Percentiles rank a stretch among this genome's conserved stretches.
Evolutionary conservation across 1,139 yeast genomes (phyloP).

Genomic region (Yamadazyma atlantica): DNA sequence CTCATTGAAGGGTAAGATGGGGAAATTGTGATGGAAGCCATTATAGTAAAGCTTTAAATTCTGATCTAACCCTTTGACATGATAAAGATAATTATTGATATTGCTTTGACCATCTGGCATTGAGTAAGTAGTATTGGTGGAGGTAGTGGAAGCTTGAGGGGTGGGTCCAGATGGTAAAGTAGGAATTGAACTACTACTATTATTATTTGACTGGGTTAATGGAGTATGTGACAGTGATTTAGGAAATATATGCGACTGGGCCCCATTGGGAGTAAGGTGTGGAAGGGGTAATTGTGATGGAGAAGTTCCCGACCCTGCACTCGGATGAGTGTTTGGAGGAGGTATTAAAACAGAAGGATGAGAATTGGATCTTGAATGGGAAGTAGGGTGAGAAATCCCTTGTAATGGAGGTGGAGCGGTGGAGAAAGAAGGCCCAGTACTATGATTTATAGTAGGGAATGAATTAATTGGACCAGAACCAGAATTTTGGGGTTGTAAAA

Average conservation of each 20-base stretch:
- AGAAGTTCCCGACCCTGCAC: slow-evolving; percentile 2
- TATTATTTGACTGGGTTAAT: neutral
- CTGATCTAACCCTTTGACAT: neutral
- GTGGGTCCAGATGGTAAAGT: neutral
- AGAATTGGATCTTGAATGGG: slow-evolving; percentile 6
- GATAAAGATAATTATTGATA: neutral
- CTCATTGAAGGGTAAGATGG: slow-evolving; percentile 55
- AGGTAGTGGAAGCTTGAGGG: neutral
- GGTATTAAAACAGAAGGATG: slow-evolving; percentile 8
- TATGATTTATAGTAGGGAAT: slow-evolving; percentile 4
- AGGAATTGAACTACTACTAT: neutral
- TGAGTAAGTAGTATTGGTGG: too few species aligned
- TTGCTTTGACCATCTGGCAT: too few species aligned
- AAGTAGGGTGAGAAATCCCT: neutral
- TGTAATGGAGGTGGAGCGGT: slow-evolving; percentile 2
- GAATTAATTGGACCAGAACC: slow-evolving; percentile 2
- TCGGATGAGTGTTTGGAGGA: slow-evolving; percentile 3
- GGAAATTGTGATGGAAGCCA: slow-evolving; percentile 54
- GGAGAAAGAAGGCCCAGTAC: slow-evolving; percentile 2
- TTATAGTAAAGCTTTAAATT: slow-evolving; percentile 43
- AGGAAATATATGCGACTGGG: neutral
- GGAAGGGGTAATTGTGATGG: slow-evolving; percentile 6
- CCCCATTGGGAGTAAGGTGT: slow-evolving; percentile 10
- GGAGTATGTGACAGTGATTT: neutral
- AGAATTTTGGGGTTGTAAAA: slow-evolving; percentile 4